phyloP scores from a whole-genome alignment of 371 early-diverging fungal species.

The Zopfochytrium polystomum region DNA sequence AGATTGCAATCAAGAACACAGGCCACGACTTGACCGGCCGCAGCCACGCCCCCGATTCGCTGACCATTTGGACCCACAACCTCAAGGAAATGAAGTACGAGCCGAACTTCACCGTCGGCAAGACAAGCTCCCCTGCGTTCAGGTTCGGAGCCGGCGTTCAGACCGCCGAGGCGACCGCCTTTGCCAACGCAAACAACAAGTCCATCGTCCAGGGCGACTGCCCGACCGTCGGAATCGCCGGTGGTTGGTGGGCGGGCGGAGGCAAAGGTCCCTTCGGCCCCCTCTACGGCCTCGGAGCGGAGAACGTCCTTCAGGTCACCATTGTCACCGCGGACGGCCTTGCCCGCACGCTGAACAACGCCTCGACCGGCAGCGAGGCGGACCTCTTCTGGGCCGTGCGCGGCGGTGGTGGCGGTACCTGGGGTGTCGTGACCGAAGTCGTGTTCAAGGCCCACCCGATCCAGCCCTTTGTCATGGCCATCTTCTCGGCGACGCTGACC shows the following conservation, averaged over 20 bases:
- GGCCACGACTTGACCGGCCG: constrained; percentile 50
- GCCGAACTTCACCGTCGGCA: constrained; percentile 18
- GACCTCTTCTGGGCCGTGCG: constrained; percentile 59
- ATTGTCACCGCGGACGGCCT: constrained; percentile 49
- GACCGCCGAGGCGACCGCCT: constrained; percentile 1
- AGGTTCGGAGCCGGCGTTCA: constrained; percentile 22
- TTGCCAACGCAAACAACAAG: constrained; percentile 14
- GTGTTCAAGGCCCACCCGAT: constrained; percentile 31
- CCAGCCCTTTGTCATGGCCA: too few relatives aligned
- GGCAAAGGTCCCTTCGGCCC: constrained; percentile 37
- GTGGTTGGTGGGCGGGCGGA: constrained; percentile 19
- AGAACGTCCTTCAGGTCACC: constrained; percentile 47
- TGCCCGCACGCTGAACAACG: constrained; percentile 4
- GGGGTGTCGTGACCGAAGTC: constrained; percentile 40
- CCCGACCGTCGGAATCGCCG: constrained; percentile 15
- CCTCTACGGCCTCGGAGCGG: constrained; percentile 45
- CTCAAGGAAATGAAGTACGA: constrained; percentile 35
- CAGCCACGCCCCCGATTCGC: constrained; percentile 38
- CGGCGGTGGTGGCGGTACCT: constrained; percentile 53
- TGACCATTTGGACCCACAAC: constrained; percentile 45
- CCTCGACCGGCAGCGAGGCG: constrained; percentile 16
- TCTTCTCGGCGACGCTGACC: too few relatives aligned
- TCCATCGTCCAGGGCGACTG: constrained; percentile 41
- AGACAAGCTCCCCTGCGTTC: neutral
- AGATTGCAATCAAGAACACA: constrained; percentile 49